Base-by-base conservation (phyloP, 345 rosid species). In the Brassica nigra region DNA sequence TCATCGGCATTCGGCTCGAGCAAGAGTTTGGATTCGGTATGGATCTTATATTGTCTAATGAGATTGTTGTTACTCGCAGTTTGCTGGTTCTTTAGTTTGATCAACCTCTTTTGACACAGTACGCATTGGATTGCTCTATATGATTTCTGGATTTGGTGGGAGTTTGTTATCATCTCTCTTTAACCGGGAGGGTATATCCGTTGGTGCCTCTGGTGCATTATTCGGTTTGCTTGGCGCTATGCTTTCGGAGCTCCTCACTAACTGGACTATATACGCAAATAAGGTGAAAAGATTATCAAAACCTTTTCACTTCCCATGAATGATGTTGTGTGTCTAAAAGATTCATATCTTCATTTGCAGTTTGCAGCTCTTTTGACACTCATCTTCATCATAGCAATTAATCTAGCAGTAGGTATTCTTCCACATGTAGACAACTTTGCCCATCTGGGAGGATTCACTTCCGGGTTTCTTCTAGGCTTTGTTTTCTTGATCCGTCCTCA, bases 341-440 rank as follows among this genome's bases (percentile, higher is more conserved):
- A n/a, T 79, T 67, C 68, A 18, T 7, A n/a, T 52, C 57, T 69
- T 0, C 42, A 8, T 47, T 66, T 83, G 89, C 87, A 93, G 98
- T 84, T 93, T 57, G 94, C 97, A 44, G 94, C 98, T 34, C 80
- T 96, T 74, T 71, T 93, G 83, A 96, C 97, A 14, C 99, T 96
- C 28, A 57, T 92, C 76, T n/a, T 90, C 77, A 89, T 93, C 80
- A 89, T 89, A 11, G 70, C 74, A 63, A 64, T 96, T 77, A 93
- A 96, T 84, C 87, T 93, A 61, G 95, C 90, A 0, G 71, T 92
- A 62, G 99, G 99, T 76, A 81, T 91, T 47, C 99, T 93, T 36
- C 99, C 98, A 28, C 97, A 88, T 15, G 97, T 95, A 62, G 98
- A 95, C 91, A 96, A 91, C 92, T 96, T 90, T 86, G 98, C 99